Percentiles rank a stretch among this genome's conserved stretches.
These are phyloP conservation scores for Aspergillus sclerotiicarbonarius DNA, from an alignment of 495 filamentous ascomycete species.

Conservation along the genomic window DNA sequence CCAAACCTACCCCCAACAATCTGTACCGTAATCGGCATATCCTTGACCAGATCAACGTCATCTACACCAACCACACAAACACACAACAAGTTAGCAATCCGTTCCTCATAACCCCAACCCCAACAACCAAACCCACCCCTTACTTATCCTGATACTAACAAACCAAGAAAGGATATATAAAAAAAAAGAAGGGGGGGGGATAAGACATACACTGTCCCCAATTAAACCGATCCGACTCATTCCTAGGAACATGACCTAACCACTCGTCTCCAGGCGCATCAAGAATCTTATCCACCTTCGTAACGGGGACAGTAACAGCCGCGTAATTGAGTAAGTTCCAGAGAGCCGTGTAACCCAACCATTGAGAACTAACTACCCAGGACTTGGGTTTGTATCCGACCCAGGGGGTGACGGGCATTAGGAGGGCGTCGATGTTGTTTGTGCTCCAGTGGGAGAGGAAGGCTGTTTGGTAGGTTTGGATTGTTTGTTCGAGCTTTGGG, in stretches of 20 bases:
- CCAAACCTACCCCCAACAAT: constrained; percentile 49
- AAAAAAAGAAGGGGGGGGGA: background rate
- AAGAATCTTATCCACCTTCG: constrained; percentile 38
- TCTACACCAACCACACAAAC: constrained; percentile 19
- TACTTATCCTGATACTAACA: background rate
- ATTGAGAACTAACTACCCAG: constrained; percentile 52
- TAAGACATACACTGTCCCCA: constrained; percentile 38
- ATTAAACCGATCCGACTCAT: constrained; percentile 46
- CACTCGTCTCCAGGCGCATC: constrained; percentile 34
- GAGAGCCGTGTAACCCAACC: constrained; percentile 62
- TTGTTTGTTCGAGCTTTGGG: constrained; percentile 34
- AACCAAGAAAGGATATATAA: constrained; percentile 8
- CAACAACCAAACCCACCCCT: background rate
- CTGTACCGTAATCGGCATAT: constrained; percentile 55
- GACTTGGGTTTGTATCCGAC: constrained; percentile 47
- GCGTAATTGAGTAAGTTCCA: constrained; percentile 73
- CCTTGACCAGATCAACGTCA: constrained; percentile 46
- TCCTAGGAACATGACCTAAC: constrained; percentile 32
- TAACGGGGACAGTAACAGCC: constrained; percentile 52
- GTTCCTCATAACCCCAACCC: background rate
- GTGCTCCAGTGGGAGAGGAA: constrained; percentile 54
- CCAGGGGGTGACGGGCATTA: constrained; percentile 58
- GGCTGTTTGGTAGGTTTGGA: constrained; percentile 29
- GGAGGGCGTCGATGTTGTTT: constrained; percentile 62
- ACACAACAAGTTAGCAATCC: constrained; percentile 4